Evolutionary conservation across 768 basidiomycete species (phyloP), one percentile per base, ranked within the genome.

Genomic region (Mrakia blollopis): DNA sequence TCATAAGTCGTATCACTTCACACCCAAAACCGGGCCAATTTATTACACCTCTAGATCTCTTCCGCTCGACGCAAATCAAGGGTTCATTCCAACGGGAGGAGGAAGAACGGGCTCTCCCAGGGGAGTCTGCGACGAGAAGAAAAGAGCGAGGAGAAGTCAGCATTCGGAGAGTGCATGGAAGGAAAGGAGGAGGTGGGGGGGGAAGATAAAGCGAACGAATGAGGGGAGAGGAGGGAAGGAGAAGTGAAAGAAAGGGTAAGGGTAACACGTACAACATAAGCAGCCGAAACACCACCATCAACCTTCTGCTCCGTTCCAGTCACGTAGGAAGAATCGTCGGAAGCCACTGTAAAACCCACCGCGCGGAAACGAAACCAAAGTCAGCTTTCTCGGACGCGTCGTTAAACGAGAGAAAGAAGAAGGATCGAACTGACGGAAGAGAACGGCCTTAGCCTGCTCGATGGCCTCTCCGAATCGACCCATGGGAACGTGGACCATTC

Each of bases 381-480:
- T 50, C 47, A 50, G 47, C 47, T 50, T 18, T 1, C 47, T 7
- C 47, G 16, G 4, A n/a, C n/a, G n/a, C n/a, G n/a, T n/a, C n/a
- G n/a, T n/a, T n/a, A n/a, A n/a, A n/a, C n/a, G n/a, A n/a, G n/a
- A n/a, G n/a, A n/a, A n/a, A n/a, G n/a, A n/a, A n/a, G n/a, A n/a
- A n/a, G n/a, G n/a, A n/a, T 50, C 47, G 47, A 32, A 89, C 94
- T 72, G 82, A 96, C 94, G 85, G 88, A 98, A 99, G 35, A 98
- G 86, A 28, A 93, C 95, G 39, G 89, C 94, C 81, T 91, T 91
- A 10, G 97, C 97, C 77, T 95, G 87, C 84, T 99, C 97, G 79
- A 98, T 87, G 0, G 95, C 97, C 86, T 98, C 94, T 52, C 96
- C 96, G 83, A 99, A 99, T 78, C 96, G 89, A 78, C 95, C 95